Evolutionary conservation across 495 filamentous ascomycete species (phyloP), one percentile per base, ranked within the genome.

Genomic region (Cladorrhinum samala): DNA sequence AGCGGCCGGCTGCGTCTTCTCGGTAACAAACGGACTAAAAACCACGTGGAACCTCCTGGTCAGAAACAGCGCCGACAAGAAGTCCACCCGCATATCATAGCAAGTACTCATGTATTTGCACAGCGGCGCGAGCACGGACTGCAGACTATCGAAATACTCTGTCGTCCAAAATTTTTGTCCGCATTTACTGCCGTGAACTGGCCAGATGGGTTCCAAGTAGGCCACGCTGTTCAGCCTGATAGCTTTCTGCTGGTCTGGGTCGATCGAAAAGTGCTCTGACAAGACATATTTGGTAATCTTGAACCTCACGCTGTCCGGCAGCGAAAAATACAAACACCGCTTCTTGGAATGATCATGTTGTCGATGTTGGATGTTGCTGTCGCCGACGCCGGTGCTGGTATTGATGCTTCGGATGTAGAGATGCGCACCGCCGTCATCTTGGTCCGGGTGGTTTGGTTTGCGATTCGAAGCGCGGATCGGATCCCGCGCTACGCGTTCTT

Each of bases 31-130:
- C 9, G 65, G 67, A 6, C 63, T 60, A 41, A 56, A 59, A 1
- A 62, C 50, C 3, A 68, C 56, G 45, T 70, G 67, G 47, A 70
- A 68, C 25, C 56, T 54, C 24, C 63, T 53, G 2, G 49, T 58
- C 16, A 65, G 53, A 21, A 68, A 58, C 3, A 68, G 44, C 1
- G 58, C 50, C 1, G 55, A 50, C 30, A 66, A 24, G 8, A 68
- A 23, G 36, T 66, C 60, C 9, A 61, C 47, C 21, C 56, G 52
- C 51, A 66, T 58, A 42, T 50, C 56, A 7, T 56, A 56, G 50
- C 61, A 61, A n/a, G 60, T 54, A 2, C 33, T 46, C 2, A 54
- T 49, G 49, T 66, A 66, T 2, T n/a, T 18, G 0, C 50, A 17
- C 3, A 67, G 40, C 0, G 50, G 49, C 1, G 41, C 43, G 7